Evolutionary conservation across 495 filamentous ascomycete genomes (phyloP), one percentile per base, ranked within the genome.

Genomic region (Xylaria curta): DNA sequence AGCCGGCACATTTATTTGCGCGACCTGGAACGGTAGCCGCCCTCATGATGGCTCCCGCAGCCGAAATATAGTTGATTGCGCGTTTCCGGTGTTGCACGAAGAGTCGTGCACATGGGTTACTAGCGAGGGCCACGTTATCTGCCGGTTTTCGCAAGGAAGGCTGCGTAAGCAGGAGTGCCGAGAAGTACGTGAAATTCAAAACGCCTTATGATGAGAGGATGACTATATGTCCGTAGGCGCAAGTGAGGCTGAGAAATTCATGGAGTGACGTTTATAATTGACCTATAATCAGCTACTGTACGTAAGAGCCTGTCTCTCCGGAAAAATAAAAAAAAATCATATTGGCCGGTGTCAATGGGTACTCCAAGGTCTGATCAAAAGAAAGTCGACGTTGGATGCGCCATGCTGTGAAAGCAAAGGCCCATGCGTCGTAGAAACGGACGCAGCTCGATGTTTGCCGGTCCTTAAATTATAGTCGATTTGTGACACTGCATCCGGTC

Each of bases 1-100:
- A 46, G 59, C 21, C 21, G 33, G 19, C 13, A 47, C 60, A 62
- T 60, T 26, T 56, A 6, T 58, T 64, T 70, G 68, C 68, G 46
- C 59, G 33, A 49, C 68, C 33, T 64, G 1, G 26, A 53, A 33
- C 38, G 53, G 26, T 26, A 56, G 56, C 47, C 21, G 44, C 47
- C 44, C 28, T n/a, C 13, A 64, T 31, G 42, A 44, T 21, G 10
- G 38, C 59, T n/a, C 8, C 24, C 44, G 59, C 59, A 24, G 64
- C 54, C 21, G 49, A 64, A 46, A 17, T 12, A 51, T n/a, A 64
- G 21, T 54, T 56, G 69, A 65, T 66, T 66, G 53, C 53, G 69
- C 42, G 62, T 71, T 71, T 47, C 61, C 62, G 69, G 62, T 26
- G 66, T 71, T 63, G 47, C 69, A 71, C 69, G 13, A 40, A 62